Evolutionary conservation across 345 rosid species (phyloP), one percentile per base, ranked within the genome.

Genomic region (Angophora floribunda): DNA sequence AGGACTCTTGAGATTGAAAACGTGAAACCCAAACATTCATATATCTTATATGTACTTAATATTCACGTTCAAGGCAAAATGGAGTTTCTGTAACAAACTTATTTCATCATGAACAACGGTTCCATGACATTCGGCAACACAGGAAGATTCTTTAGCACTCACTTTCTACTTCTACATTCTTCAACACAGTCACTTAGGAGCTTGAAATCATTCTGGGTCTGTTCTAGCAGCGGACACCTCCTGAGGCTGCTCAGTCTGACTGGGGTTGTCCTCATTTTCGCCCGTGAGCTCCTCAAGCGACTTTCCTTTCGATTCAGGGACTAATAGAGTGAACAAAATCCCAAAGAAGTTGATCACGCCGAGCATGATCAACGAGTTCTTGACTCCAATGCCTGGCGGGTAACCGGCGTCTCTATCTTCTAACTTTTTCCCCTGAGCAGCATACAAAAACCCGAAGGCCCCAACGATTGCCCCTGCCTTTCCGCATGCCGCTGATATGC

Each of bases 231-330:
- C 16, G 17, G 53, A 22, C 36, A 26, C 52, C 86, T 84, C 86
- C n/a, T 49, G 5, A 52, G 84, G 88, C 13, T 50, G 21, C n/a
- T 87, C 59, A 24, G 32, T 53, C 67, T 80, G 52, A 1, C 51
- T 86, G 32, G 8, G 57, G 19, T 67, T 75, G 2, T 91, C 89
- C 30, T 91, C 96, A 8, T 93, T 89, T 87, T 95, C 96, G 13
- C 97, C 94, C 2, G 95, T 90, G 88, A 94, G 87, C 85, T 94
- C 96, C 90, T 94, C 94, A 24, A 94, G 90, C 17, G 96, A 94
- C 87, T 89, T 93, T 22, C 96, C 96, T 41, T 92, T 94, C 1
- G 95, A 89, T 89, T 94, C 95, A 0, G 96, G 95, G 30, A 92
- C 95, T 88, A 94, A 63, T 86, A 93, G 75, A 2, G 96, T 95